These are phyloP conservation scores for Monilinia fructicola DNA, from an alignment of 2,329 filamentous ascomycete genomes.

Conservation along the genomic window DNA sequence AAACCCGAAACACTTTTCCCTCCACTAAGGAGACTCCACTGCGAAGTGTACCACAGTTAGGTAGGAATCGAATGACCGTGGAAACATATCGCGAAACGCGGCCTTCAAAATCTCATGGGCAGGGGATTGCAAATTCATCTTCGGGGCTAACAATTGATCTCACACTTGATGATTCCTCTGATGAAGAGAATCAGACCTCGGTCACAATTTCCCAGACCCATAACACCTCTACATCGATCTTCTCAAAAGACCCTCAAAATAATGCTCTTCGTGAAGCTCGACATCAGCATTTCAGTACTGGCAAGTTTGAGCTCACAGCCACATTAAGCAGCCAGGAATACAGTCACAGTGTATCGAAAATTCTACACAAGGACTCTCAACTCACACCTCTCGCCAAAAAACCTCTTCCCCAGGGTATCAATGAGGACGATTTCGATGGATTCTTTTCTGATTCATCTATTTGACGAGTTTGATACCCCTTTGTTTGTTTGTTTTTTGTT, in stretches of 20 bases:
- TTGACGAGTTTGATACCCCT: neutral
- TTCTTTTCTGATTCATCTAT: constrained; percentile 6
- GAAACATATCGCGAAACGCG: neutral
- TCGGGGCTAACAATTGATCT: neutral
- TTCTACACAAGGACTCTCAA: neutral
- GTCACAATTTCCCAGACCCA: neutral
- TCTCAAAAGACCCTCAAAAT: neutral
- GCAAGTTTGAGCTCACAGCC: neutral
- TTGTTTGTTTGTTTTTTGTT: neutral
- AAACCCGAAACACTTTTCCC: neutral
- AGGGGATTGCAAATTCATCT: neutral
- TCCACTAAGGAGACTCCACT: neutral
- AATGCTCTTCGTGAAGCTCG: neutral
- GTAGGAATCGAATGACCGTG: neutral
- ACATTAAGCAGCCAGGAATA: neutral
- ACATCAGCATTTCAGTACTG: neutral
- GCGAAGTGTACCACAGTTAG: neutral
- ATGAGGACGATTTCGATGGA: constrained; percentile 9
- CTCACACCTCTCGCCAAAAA: neutral
- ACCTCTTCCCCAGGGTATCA: neutral
- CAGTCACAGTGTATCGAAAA: neutral
- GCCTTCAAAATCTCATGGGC: neutral
- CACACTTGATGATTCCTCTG: neutral
- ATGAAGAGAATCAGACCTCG: neutral
- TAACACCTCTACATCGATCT: too few relatives aligned